phyloP scores from a whole-genome alignment of 108 stramenopile genomes.

The Schizochytrium sp. region DNA sequence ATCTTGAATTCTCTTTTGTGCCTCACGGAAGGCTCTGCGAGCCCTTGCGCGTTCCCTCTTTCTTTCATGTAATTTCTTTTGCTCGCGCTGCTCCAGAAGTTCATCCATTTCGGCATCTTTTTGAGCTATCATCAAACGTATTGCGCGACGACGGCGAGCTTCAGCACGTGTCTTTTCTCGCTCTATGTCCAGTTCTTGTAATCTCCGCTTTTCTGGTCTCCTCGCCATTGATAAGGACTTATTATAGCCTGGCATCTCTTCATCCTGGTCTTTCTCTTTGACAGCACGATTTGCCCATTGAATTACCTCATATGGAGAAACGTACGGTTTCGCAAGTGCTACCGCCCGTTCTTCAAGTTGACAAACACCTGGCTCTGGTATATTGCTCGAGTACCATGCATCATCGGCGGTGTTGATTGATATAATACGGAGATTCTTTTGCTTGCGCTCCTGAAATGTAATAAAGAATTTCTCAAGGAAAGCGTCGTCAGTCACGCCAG shows the following conservation, averaged over 20 bases:
- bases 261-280: neutral
- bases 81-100: neutral
- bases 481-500: neutral
- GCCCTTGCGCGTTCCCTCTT: neutral
- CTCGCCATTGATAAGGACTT: neutral
- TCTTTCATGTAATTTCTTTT: neutral
- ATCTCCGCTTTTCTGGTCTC: neutral
- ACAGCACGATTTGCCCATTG: slow-evolving; percentile 25
- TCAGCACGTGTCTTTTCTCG: neutral
- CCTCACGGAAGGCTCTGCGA: neutral
- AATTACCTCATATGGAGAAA: slow-evolving; percentile 23
- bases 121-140: neutral
- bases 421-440: neutral
- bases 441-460: neutral
- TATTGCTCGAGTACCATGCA: neutral
- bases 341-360: neutral
- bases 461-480: slow-evolving; percentile 16
- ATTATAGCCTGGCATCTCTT: neutral
- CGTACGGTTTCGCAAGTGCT: neutral
- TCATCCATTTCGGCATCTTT: neutral
- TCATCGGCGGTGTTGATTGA: neutral
- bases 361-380: neutral
- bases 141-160: neutral
- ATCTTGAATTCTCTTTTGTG: neutral
- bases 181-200: neutral